These are phyloP conservation scores for Acephala macrosclerotiorum DNA, from an alignment of 2,329 filamentous ascomycete species.

Conservation along the genomic window DNA sequence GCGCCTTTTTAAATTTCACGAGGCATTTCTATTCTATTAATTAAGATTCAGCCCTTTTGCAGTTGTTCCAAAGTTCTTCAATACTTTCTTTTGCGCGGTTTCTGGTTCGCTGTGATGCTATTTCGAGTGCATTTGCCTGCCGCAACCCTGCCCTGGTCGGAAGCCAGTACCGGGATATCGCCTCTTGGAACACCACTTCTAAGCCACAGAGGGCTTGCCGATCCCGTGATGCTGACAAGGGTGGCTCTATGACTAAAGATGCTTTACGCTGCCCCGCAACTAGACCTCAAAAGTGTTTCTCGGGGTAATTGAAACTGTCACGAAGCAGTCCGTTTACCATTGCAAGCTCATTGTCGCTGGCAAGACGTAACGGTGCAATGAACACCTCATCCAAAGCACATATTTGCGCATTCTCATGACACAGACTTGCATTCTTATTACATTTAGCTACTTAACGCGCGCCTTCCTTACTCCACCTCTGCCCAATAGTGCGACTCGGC, in stretches of 20 bases:
- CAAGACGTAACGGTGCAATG: conserved; percentile 8
- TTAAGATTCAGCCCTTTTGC: no score
- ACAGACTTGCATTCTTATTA: conserved; percentile 39
- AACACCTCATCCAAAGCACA: conserved; percentile 15
- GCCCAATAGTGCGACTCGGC: conserved; percentile 17
- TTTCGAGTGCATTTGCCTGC: conserved; percentile 2
- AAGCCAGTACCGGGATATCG: neutral
- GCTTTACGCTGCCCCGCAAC: conserved; percentile 21
- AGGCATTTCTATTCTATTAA: no score
- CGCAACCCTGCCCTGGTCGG: neutral
- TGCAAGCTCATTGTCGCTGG: conserved; percentile 9
- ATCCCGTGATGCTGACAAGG: conserved; percentile 21
- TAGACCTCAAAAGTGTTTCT: conserved; percentile 28
- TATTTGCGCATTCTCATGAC: conserved; percentile 35
- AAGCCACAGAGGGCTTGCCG: neutral
- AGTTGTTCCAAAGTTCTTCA: neutral
- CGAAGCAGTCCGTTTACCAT: conserved; percentile 16
- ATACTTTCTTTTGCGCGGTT: neutral
- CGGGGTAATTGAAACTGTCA: conserved; percentile 34
- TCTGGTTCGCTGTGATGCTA: conserved; percentile 9
- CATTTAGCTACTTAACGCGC: conserved; percentile 20
- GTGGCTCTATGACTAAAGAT: conserved; percentile 29
- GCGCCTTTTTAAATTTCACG: neutral
- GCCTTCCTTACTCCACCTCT: conserved; percentile 15
- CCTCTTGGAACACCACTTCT: neutral